These are phyloP conservation scores for Cicer judaicum DNA, from an alignment of 306 rosid genomes.

Conservation along the genomic window DNA sequence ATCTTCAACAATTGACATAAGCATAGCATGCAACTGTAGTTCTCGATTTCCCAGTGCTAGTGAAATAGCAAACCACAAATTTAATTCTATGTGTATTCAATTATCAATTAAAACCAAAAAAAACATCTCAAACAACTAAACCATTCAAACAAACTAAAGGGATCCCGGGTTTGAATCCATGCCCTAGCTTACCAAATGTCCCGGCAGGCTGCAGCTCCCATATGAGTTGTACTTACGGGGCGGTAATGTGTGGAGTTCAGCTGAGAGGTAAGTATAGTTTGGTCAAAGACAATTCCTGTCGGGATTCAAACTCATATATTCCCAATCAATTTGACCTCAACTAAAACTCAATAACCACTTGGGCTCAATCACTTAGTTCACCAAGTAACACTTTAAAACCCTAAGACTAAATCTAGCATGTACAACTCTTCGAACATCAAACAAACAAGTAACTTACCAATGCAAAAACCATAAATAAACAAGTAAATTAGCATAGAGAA, in stretches of 20 bases:
- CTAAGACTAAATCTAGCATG: not conserved
- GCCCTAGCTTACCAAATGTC: no score
- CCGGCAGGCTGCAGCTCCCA: no score
- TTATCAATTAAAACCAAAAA: constrained; percentile 14
- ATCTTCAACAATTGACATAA: not conserved
- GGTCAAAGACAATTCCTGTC: no score
- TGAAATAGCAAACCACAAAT: constrained; percentile 19
- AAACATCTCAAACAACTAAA: constrained; percentile 3
- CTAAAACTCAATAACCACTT: no score
- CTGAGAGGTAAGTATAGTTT: no score
- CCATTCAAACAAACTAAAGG: constrained; percentile 29
- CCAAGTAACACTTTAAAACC: not conserved
- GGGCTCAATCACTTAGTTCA: no score
- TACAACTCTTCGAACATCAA: not conserved
- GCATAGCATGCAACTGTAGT: constrained; percentile 3
- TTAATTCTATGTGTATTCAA: constrained; percentile 14
- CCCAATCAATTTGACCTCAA: no score
- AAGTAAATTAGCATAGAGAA: not conserved
- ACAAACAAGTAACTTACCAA: constrained; percentile 1
- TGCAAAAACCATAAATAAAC: not conserved
- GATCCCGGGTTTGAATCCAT: no score
- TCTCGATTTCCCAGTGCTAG: not conserved
- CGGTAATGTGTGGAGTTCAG: no score
- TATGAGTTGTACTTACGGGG: no score
- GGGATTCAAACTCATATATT: no score